Percentiles rank a stretch among this genome's conserved stretches.
phyloP scores from a whole-genome alignment of 2,329 filamentous ascomycete species.

The Alternaria panax region DNA sequence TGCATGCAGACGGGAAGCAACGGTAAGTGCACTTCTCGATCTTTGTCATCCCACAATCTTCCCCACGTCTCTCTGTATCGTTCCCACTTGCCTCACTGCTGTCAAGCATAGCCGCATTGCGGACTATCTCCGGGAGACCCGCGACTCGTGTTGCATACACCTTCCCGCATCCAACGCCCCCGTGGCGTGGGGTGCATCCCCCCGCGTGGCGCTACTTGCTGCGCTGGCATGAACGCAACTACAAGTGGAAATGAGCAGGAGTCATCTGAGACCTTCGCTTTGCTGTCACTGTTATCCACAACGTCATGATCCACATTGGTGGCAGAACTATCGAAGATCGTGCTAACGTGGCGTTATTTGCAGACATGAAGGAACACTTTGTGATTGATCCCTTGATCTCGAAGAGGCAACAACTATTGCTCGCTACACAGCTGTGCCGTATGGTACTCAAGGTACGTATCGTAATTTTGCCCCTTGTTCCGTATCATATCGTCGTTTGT shows the following conservation, averaged over 20 bases:
- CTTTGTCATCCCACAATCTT: slow-evolving; percentile 10
- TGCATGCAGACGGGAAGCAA: slow-evolving; percentile 97
- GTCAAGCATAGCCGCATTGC: slow-evolving; percentile 15
- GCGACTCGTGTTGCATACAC: slow-evolving; percentile 29
- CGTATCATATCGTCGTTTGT: slow-evolving; percentile 16
- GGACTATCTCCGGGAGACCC: slow-evolving; percentile 15
- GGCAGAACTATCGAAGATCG: slow-evolving; percentile 17
- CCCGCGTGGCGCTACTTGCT: slow-evolving; percentile 33
- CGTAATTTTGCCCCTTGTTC: slow-evolving; percentile 26
- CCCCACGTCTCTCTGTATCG: neutral
- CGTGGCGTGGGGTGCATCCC: slow-evolving; percentile 30
- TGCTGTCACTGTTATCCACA: slow-evolving; percentile 13
- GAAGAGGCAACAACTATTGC: slow-evolving; percentile 94
- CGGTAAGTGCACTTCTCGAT: slow-evolving; percentile 57
- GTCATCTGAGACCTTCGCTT: slow-evolving; percentile 19
- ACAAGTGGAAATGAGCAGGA: slow-evolving; percentile 15
- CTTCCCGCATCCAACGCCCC: slow-evolving; percentile 23
- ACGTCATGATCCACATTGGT: slow-evolving; percentile 14
- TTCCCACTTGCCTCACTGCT: slow-evolving; percentile 23
- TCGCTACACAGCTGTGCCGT: slow-evolving; percentile 95
- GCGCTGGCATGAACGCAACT: slow-evolving; percentile 22
- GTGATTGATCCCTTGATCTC: slow-evolving; percentile 98
- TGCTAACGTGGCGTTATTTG: slow-evolving; percentile 35
- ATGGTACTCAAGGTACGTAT: slow-evolving; percentile 72
- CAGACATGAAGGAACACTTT: slow-evolving; percentile 96